Evolutionary conservation across 192 early-diverging fungal species (phyloP), one percentile per base, ranked within the genome.

Genomic region (Phlyctochytrium arcticum): DNA sequence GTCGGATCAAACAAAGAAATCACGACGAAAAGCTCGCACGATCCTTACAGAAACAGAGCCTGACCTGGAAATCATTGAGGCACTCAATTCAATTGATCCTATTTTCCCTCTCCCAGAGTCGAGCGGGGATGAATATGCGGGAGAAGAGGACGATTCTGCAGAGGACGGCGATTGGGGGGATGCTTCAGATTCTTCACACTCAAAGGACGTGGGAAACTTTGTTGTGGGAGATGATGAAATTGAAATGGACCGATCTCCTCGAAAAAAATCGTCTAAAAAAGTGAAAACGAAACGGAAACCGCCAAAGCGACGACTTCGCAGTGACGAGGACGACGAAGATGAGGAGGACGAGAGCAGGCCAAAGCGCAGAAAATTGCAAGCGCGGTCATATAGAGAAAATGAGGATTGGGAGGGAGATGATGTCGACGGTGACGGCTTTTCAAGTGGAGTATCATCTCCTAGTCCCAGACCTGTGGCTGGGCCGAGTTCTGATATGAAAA

Each of bases 101-200:
- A 66, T 72, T 42, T 21, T 72, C n/a, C 58, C 65, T 3, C 54
- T 51, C n/a, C 71, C 50, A 32, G 57, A 47, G 29, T 73, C 71
- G 4, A 67, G 65, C 49, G 71, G 71, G 6, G 71, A 73, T 47
- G 71, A 73, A 51, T 73, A 62, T 42, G 48, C 53, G 51, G 65
- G 48, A 35, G 66, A 72, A 23, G 53, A 46, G 12, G 57, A 33
- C 9, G 68, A 53, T 9, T 51, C 27, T 9, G 57, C 17, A 27
- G 69, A 69, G 54, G 68, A 66, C 12, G 47, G 50, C 33, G 61
- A 64, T n/a, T 36, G 34, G 15, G 61, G 31, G 19, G 42, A 48
- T 61, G 37, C 21, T 8, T 19, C n/a, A 24, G 50, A 53, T 24
- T 21, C 24, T 53, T 29, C 29, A 19, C 5, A 6, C 3, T 12